phyloP scores from a whole-genome alignment of 331 rosid genomes.

The Malus hybrid region DNA sequence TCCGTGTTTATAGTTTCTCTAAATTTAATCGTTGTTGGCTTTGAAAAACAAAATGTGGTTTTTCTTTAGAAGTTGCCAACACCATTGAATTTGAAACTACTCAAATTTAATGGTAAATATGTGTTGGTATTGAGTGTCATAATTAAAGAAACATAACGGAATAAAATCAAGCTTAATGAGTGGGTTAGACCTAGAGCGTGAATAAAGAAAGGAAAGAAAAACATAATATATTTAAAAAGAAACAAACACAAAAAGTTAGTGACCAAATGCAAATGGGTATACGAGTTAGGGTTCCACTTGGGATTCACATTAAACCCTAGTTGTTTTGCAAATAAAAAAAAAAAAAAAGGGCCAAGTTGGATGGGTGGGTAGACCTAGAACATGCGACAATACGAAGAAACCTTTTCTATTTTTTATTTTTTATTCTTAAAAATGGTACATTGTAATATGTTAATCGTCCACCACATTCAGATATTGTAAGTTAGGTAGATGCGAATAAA shows the following conservation, averaged over 20 bases:
- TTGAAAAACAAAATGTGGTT: too few relatives aligned
- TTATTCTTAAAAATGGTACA: not conserved
- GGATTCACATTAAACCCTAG: too few relatives aligned
- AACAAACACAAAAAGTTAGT: not conserved
- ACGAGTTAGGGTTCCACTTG: constrained; percentile 4
- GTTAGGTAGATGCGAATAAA: constrained; percentile 21
- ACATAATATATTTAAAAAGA: not conserved
- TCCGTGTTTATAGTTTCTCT: not conserved
- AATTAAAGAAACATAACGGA: not conserved
- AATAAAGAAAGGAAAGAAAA: not conserved
- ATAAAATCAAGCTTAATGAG: not conserved
- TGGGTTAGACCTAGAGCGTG: not conserved
- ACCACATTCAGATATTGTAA: constrained; percentile 8
- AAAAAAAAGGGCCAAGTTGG: not conserved
- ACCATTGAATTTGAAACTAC: too few relatives aligned
- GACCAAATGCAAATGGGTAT: not conserved
- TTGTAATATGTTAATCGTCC: not conserved
- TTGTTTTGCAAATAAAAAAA: not conserved
- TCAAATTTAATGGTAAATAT: too few relatives aligned
- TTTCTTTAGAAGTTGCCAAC: not conserved
- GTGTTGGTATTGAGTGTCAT: not conserved
- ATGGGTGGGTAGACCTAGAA: not conserved
- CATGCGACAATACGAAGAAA: constrained; percentile 13
- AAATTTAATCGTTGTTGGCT: not conserved
- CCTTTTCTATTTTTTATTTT: not conserved